Percentiles rank a stretch among this genome's conserved stretches.
Conservation (phyloP, 495 filamentous ascomycete genomes). For the Penicillium manginii region DNA sequence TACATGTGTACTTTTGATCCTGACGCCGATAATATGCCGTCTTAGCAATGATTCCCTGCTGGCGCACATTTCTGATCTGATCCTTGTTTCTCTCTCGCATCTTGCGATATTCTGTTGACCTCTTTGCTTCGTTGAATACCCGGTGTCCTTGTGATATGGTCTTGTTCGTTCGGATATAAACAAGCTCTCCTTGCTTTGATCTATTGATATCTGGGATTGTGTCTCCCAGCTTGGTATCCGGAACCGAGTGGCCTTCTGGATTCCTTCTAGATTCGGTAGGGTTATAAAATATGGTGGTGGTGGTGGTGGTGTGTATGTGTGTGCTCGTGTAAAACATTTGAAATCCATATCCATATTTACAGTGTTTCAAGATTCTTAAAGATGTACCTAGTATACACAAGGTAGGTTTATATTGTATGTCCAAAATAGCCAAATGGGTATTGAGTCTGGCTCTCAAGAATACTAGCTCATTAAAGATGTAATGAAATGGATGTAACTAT, state of each 20-base stretch:
- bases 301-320: background rate
- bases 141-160: conserved; percentile 16
- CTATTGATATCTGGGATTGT: background rate
- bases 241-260: background rate
- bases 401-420: background rate
- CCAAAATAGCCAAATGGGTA: background rate
- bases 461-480: background rate
- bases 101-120: conserved; percentile 15
- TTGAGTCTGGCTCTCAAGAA: background rate
- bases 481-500: conserved; percentile 4
- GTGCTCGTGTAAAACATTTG: background rate
- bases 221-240: background rate
- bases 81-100: conserved; percentile 19
- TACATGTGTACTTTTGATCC: conserved; percentile 35
- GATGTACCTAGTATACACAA: background rate
- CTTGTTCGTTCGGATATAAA: background rate
- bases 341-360: background rate
- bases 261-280: background rate
- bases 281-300: background rate
- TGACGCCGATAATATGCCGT: conserved; percentile 29
- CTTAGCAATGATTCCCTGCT: conserved; percentile 30
- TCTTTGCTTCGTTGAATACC: conserved; percentile 18
- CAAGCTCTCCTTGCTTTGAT: conserved; percentile 5
- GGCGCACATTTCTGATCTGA: conserved; percentile 24
- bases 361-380: background rate